These are phyloP conservation scores for Artemisia annua DNA, from an alignment of 129 eudicot genomes.

Conservation along the genomic window DNA sequence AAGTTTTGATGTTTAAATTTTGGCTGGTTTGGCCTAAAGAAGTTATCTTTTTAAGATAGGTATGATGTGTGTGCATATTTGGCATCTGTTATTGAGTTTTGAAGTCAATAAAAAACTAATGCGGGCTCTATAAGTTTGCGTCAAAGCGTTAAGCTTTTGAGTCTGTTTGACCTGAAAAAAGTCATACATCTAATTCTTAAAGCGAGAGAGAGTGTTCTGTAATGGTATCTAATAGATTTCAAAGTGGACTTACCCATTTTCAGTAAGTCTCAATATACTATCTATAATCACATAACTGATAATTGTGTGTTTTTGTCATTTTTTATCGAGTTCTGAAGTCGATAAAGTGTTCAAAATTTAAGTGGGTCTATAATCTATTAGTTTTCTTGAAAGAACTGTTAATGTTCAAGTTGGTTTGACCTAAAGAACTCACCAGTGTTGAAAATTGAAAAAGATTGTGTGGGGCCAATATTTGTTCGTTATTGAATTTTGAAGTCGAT, in stretches of 20 bases:
- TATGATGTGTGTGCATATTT: background rate
- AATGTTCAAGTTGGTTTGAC: constrained; percentile 18
- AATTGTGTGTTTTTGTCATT: too few relatives aligned
- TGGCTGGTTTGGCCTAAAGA: background rate
- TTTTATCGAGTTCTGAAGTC: too few relatives aligned
- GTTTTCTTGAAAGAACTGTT: background rate
- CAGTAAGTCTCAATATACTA: too few relatives aligned
- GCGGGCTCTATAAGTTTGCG: background rate
- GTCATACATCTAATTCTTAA: too few relatives aligned
- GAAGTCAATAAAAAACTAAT: constrained; percentile 9
- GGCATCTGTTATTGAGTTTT: constrained; percentile 12
- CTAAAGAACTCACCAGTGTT: background rate
- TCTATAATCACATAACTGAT: too few relatives aligned
- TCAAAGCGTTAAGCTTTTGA: background rate
- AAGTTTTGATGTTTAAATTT: constrained; percentile 1
- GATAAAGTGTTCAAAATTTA: too few relatives aligned
- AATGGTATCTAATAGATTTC: too few relatives aligned
- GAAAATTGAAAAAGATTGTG: background rate
- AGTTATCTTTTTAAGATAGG: background rate
- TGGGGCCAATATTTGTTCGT: constrained; percentile 8
- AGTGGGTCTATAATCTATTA: background rate
- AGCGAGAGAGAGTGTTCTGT: too few relatives aligned
- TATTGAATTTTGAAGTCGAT: background rate
- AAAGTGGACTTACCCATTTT: too few relatives aligned
- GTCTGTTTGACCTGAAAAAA: too few relatives aligned